Conservation (phyloP, 208 protist species). For the Porcisia hertigi region DNA sequence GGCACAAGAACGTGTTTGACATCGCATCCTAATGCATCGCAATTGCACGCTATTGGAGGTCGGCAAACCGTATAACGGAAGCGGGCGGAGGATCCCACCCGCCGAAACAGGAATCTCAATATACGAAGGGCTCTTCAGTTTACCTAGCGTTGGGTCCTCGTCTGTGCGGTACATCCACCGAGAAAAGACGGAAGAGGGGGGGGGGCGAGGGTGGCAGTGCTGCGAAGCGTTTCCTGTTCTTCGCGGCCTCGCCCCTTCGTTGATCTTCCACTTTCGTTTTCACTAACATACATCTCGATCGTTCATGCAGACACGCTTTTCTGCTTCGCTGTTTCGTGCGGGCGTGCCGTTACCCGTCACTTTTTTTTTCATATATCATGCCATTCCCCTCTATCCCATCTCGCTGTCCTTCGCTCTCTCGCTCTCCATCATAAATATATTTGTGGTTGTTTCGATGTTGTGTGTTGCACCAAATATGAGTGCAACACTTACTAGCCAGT, state of each 20-base stretch:
- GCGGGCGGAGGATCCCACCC: neutral
- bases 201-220: neutral
- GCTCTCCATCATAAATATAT: neutral
- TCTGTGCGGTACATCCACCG: neutral
- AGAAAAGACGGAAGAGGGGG: neutral
- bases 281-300: neutral
- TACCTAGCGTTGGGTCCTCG: neutral
- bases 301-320: neutral
- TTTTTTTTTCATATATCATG: neutral
- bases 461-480: neutral
- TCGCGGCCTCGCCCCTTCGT: neutral
- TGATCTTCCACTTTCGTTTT: neutral
- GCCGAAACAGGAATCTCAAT: neutral
- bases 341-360: no score
- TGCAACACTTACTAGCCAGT: neutral
- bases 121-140: neutral
- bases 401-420: neutral
- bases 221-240: neutral
- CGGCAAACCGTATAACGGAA: neutral
- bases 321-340: neutral
- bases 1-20: constrained; percentile 66
- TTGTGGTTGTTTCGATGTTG: neutral
- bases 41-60: neutral
- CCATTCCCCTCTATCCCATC: neutral
- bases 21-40: neutral